Base-by-base conservation (phyloP, 495 filamentous ascomycete genomes). In the Xylaria palmicola region DNA sequence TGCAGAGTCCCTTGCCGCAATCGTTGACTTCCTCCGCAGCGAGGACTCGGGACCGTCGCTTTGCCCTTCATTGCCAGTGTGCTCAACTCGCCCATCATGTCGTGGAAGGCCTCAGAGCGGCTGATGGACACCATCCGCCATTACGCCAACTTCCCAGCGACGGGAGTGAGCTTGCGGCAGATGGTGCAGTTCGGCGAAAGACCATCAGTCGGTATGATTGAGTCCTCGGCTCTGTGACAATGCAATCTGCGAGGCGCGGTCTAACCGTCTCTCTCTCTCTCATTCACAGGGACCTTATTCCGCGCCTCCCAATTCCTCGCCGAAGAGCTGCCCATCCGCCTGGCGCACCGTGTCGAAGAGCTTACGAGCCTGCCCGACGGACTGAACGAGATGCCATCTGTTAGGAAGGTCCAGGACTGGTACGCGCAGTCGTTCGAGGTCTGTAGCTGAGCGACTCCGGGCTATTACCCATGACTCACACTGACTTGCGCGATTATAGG, bases 341-440 rank as follows among this genome's bases (percentile, higher is more conserved):
- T 98, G 52, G 94, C 94, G 55, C 95, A 98, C 68, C 88, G 94
- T 55, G 94, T 98, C 60, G 90, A 94, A 73, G 94, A 98, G 74
- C 85, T 98, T 60, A 85, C 87, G 10, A 88, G 90, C 72, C 80
- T 98, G 6, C 94, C 94, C n/a, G 94, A 98, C 84, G 94, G 95
- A 56, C 84, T 98, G 60, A 97, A 91, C 73, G 92, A 98, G 60
- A 98, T 98, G 94, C 91, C 93, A 32, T 97, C 93, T 15, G 97
- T 98, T 56, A 88, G 89, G 74, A 92, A 87, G 72, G 94, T 98
- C 53, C 86, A 90, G 74, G 92, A 97, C 65, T 98, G 94, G 94
- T 98, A 98, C 76, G 95, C 94, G 62, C 95, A 98, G 77, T 98
- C 95, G 53, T 98, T 98, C 72, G 93, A 98, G 86, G 93, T 98